These are phyloP conservation scores for Nidularia sp. DNA, from an alignment of 768 basidiomycete species.

Conservation along the genomic window DNA sequence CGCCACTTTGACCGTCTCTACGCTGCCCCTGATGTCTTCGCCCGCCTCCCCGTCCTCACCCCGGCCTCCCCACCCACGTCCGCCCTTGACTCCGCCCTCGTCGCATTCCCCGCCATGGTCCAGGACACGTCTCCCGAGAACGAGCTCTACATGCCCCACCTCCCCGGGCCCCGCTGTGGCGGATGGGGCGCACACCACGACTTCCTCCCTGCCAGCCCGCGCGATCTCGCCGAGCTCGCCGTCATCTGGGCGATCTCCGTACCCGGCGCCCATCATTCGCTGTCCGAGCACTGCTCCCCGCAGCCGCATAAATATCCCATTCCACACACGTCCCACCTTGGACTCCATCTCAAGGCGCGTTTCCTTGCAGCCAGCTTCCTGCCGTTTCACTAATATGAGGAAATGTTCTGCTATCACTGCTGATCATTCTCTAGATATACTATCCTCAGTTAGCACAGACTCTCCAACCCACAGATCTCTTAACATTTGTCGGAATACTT, in stretches of 20 bases:
- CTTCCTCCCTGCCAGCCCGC: slow-evolving; percentile 34
- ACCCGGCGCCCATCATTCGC: no score
- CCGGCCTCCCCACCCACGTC: neutral
- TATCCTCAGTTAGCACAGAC: slow-evolving; percentile 35
- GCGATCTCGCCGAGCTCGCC: slow-evolving; percentile 55
- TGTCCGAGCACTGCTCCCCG: slow-evolving; percentile 7
- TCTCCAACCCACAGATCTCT: slow-evolving; percentile 58
- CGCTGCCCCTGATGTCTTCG: slow-evolving; percentile 29
- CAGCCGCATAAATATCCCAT: slow-evolving; percentile 65
- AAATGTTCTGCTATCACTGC: neutral
- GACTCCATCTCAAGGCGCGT: slow-evolving; percentile 66
- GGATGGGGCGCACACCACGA: slow-evolving; percentile 66
- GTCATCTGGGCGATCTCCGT: slow-evolving; percentile 73
- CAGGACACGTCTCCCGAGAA: slow-evolving; percentile 76
- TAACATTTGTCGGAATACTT: slow-evolving; percentile 72
- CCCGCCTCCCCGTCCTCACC: slow-evolving; percentile 24
- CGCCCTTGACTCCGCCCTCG: slow-evolving; percentile 46
- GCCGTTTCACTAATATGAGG: slow-evolving; percentile 1
- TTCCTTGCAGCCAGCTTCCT: no score
- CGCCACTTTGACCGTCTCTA: slow-evolving; percentile 45
- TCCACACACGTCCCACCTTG: slow-evolving; percentile 51
- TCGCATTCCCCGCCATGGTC: slow-evolving; percentile 73
- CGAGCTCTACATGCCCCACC: slow-evolving; percentile 64
- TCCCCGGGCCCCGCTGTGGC: slow-evolving; percentile 41
- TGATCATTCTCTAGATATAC: slow-evolving; percentile 46